phyloP scores from a whole-genome alignment of 306 rosid genomes.

The Crotalaria pallida region DNA sequence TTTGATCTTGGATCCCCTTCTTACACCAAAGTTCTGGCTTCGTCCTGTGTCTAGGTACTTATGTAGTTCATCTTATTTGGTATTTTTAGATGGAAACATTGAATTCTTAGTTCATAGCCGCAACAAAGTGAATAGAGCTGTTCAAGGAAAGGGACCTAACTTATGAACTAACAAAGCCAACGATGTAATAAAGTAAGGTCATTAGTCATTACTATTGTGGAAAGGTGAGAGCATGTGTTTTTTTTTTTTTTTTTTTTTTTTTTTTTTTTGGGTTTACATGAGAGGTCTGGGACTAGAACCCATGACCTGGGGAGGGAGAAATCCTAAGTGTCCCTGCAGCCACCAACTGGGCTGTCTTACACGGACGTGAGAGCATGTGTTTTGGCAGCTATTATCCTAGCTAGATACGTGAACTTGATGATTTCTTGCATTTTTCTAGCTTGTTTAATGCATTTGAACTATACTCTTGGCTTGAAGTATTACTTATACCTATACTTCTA shows the following conservation, averaged over 20 bases:
- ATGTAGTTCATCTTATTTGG: not conserved
- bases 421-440: conserved; percentile 27
- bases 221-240: conserved; percentile 45
- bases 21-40: no score
- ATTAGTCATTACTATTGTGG: conserved; percentile 13
- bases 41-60: not conserved
- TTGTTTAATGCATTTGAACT: conserved; percentile 55
- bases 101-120: not conserved
- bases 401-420: conserved; percentile 30
- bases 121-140: not conserved
- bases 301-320: no score
- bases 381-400: conserved; percentile 38
- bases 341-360: no score
- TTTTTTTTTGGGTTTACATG: no score
- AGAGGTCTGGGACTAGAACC: no score
- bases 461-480: no score
- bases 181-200: conserved; percentile 22
- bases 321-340: no score
- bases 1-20: no score
- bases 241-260: no score
- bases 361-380: conserved; percentile 48
- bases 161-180: not conserved
- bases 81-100: not conserved
- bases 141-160: conserved; percentile 3
- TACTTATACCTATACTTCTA: no score